Conservation (phyloP, 1,284 basidiomycete species). For the Neonothopanus nambi region DNA sequence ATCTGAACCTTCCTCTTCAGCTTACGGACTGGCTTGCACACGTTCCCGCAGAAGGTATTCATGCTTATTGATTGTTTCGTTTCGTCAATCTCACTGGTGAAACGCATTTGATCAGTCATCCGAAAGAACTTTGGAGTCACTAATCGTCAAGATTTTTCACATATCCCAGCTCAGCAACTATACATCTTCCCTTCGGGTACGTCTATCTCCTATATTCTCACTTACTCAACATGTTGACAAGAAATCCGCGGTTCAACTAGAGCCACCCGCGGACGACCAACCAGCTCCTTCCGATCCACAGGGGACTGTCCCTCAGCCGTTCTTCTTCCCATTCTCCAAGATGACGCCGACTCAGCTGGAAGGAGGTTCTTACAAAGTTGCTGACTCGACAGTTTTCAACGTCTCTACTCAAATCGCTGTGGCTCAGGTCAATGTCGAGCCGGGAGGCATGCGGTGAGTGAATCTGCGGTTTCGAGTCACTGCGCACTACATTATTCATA, state of each 20-base stretch:
- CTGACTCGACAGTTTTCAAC: slow-evolving; percentile 53
- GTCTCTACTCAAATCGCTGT: slow-evolving; percentile 58
- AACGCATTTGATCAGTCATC: slow-evolving; percentile 46
- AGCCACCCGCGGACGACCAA: slow-evolving; percentile 36
- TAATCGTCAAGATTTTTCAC: slow-evolving; percentile 51
- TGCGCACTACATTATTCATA: not conserved
- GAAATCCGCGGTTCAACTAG: slow-evolving; percentile 25
- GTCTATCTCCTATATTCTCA: slow-evolving; percentile 20
- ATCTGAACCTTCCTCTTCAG: slow-evolving; percentile 35
- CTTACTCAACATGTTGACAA: slow-evolving; percentile 9
- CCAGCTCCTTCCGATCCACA: slow-evolving; percentile 46
- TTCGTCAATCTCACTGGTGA: slow-evolving; percentile 20
- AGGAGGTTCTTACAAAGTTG: slow-evolving; percentile 66
- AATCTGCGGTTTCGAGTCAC: slow-evolving; percentile 13
- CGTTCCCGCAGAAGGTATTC: slow-evolving; percentile 45
- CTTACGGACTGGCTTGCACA: slow-evolving; percentile 69
- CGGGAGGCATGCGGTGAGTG: slow-evolving; percentile 60
- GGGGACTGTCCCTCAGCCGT: slow-evolving; percentile 52
- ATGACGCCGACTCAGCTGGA: slow-evolving; percentile 46
- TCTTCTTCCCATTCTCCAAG: slow-evolving; percentile 55
- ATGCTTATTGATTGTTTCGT: not conserved
- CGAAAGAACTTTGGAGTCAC: slow-evolving; percentile 67
- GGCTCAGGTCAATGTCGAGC: slow-evolving; percentile 67
- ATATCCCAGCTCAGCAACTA: slow-evolving; percentile 58
- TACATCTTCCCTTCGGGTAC: slow-evolving; percentile 68